Evolutionary conservation across 345 rosid genomes (phyloP).

Genomic region (Murraya paniculata): DNA sequence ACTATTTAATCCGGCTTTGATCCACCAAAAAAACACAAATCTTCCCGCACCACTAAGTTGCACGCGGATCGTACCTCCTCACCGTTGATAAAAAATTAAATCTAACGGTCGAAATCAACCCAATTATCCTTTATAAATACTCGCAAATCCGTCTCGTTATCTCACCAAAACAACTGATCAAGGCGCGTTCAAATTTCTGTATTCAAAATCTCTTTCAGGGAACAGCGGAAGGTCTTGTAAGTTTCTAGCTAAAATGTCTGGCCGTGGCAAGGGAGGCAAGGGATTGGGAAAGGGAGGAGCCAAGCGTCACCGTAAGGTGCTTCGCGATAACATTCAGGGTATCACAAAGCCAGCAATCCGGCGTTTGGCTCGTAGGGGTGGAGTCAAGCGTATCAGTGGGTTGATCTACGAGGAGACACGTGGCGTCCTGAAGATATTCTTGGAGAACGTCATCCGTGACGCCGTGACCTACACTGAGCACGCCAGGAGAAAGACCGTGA

Average conservation of each 20-base stretch:
- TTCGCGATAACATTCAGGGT: conserved; percentile 60
- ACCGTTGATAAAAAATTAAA: conserved; percentile 2
- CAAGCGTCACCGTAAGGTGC: conserved; percentile 51
- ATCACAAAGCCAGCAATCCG: conserved; percentile 51
- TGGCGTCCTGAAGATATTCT: conserved; percentile 52
- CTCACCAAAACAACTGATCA: background rate
- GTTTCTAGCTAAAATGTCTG: conserved; percentile 31
- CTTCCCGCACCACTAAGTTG: background rate
- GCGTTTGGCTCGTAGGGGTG: conserved; percentile 50
- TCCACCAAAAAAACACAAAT: background rate
- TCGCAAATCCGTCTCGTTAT: fast-evolving
- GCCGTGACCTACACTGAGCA: conserved; percentile 46
- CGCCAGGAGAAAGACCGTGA: conserved; percentile 42
- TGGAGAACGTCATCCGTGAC: conserved; percentile 50
- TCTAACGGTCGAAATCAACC: background rate
- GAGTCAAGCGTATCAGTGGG: conserved; percentile 56
- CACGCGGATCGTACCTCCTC: background rate
- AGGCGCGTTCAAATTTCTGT: too few relatives aligned
- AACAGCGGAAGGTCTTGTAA: too few relatives aligned
- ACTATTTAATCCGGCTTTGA: background rate
- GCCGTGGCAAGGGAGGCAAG: conserved; percentile 65
- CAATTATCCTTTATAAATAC: background rate
- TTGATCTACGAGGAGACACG: conserved; percentile 57
- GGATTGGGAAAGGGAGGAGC: conserved; percentile 66
- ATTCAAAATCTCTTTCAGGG: background rate